phyloP scores from a whole-genome alignment of 768 basidiomycete species.

The Aureoboletus auriporus region DNA sequence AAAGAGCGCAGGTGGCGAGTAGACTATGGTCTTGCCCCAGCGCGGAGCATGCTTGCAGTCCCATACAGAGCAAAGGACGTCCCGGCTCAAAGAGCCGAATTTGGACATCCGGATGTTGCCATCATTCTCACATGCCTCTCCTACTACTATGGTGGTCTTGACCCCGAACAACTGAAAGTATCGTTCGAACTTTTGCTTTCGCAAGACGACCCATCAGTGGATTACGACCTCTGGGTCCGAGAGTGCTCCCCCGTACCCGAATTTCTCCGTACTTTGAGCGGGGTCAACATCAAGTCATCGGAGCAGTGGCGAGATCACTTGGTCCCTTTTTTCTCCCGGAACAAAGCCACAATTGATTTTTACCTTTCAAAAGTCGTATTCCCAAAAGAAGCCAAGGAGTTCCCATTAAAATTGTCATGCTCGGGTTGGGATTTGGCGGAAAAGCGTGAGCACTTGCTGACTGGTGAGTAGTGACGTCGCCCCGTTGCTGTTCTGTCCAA shows the following conservation, averaged over 20 bases:
- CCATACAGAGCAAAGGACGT: constrained; percentile 27
- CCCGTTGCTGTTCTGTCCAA: no score
- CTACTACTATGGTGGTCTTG: constrained; percentile 25
- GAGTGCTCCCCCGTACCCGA: constrained; percentile 12
- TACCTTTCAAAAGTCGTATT: constrained; percentile 23
- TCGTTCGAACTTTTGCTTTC: constrained; percentile 15
- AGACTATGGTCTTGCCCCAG: constrained; percentile 17
- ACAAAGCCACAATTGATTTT: constrained; percentile 21
- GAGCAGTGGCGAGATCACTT: constrained; percentile 9
- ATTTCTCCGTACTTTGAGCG: constrained; percentile 3
- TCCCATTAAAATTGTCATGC: constrained; percentile 12
- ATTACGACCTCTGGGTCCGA: constrained; percentile 20
- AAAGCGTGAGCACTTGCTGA: constrained; percentile 11
- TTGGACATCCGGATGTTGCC: constrained; percentile 24
- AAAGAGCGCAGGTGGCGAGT: constrained; percentile 24
- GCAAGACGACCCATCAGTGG: constrained; percentile 15
- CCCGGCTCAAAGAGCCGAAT: constrained; percentile 23
- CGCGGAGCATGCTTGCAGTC: constrained; percentile 21
- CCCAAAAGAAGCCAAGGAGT: constrained; percentile 22
- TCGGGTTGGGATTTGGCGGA: constrained; percentile 26
- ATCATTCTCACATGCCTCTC: constrained; percentile 9
- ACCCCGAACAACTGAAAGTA: constrained; percentile 9
- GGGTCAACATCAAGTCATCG: constrained; percentile 22
- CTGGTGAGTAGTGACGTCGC: constrained; percentile 6
- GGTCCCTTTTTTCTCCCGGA: constrained; percentile 10